Evolutionary conservation across 345 rosid genomes (phyloP).

Genomic region (Syzygium grande): DNA sequence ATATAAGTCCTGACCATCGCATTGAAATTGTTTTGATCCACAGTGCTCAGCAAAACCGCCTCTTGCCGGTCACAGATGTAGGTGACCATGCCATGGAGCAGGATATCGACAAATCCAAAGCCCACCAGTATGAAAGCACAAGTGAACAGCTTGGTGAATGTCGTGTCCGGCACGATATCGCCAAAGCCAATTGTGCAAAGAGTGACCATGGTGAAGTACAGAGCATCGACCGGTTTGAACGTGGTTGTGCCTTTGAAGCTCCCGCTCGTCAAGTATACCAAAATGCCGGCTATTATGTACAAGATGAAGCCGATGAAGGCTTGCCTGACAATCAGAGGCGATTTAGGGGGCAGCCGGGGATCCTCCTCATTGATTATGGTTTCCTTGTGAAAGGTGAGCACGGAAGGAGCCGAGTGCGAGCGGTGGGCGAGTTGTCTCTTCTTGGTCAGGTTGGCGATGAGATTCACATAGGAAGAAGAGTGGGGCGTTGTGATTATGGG

Average conservation of each 20-base stretch:
- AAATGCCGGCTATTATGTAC: conserved; percentile 29
- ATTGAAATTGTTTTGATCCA: conserved; percentile 40
- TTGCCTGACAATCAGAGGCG: conserved; percentile 42
- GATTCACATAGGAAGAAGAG: conserved; percentile 26
- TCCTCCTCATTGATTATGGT: conserved; percentile 12
- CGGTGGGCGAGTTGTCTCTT: conserved; percentile 22
- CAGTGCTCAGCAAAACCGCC: conserved; percentile 38
- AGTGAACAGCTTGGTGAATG: conserved; percentile 51
- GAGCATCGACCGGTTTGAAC: conserved; percentile 40
- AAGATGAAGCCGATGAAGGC: conserved; percentile 40
- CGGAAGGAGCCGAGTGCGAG: conserved; percentile 50
- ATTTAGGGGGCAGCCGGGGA: conserved; percentile 4
- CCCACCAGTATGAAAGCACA: conserved; percentile 46
- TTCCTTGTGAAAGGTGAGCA: conserved; percentile 30
- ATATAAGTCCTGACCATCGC: conserved; percentile 34
- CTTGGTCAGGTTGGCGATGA: conserved; percentile 36
- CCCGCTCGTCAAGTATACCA: conserved; percentile 17
- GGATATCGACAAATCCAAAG: conserved; percentile 53
- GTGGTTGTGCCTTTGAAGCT: conserved; percentile 36
- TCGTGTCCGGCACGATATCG: conserved; percentile 51
- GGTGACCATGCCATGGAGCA: conserved; percentile 50
- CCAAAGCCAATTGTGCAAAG: conserved; percentile 69
- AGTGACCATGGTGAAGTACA: conserved; percentile 60
- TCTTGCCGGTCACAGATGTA: conserved; percentile 65
- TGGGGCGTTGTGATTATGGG: conserved; percentile 25